Base-by-base conservation (phyloP, 257 asterid genomes). In the Capsicum pubescens region DNA sequence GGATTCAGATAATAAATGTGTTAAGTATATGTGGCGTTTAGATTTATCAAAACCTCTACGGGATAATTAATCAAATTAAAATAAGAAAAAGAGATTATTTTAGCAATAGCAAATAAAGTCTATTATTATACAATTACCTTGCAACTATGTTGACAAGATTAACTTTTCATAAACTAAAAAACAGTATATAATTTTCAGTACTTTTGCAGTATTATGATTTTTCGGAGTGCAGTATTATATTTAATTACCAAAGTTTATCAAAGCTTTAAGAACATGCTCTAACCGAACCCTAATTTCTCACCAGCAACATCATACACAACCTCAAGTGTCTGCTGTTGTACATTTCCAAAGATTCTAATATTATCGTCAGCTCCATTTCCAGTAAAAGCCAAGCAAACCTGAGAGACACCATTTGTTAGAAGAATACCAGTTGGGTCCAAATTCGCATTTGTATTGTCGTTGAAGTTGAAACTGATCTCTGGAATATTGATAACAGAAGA, bases 291-390 rank as follows among this genome's bases (percentile, higher is more conserved):
- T 4, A 93, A 88, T 58, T 87, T 90, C 70, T 93, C 93, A 7
- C 93, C 93, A 3, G 88, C 95, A 86, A 93, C 93, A 88, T 93
- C 96, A 63, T 92, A 91, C 17, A 91, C 92, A 32, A 93, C 93
- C 56, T 93, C 93, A 44, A 92, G 69, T 8, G 93, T 92, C 87
- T 89, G 91, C 87, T 95, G 98, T 63, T 95, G 96, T 63, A 87
- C 77, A 77, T 95, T 95, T 46, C 98, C 97, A 0, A 89, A 89
- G 50, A 95, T 93, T 3, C 88, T 91, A 61, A 81, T 60, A 44
- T 74, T 87, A 11, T 67, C 72, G 16, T 84, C 90, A 12, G 70
- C 89, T 0, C 72, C 68, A 13, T 91, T 94, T 17, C 87, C 92
- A 0, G 94, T 97, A 21, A 95, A 93, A 36, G 97, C 97, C 59